Evolutionary conservation across 2,329 filamentous ascomycete species (phyloP), one percentile per base, ranked within the genome.

Genomic region (Aspergillus pseudoterreus): DNA sequence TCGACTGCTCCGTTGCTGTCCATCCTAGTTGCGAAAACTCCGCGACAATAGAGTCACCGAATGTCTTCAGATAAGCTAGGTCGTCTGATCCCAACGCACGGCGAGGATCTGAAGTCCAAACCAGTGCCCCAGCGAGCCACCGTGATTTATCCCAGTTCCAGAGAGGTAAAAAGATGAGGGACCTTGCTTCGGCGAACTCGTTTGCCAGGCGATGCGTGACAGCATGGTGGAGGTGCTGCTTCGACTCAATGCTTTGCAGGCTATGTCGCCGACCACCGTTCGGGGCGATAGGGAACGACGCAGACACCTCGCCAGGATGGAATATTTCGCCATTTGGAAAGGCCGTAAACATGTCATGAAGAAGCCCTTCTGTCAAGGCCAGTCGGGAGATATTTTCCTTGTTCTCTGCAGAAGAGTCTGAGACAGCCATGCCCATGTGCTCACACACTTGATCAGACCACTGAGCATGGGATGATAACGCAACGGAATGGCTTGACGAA

Each of bases 1-100:
- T 82, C 9, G 76, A 72, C 47, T 72, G 71, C 35, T 79, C 75
- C 1, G 62, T 64, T 2, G 63, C 57, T 3, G 49, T 60, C 53
- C 66, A 67, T n/a, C 71, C 61, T 11, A 68, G 55, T 10, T 68
- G 63, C 11, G 65, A 63, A 14, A 70, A 63, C 39, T 71, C 67
- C 1, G 68, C 66, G 6, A 70, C 63, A 3, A 73, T 62, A 0
- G 65, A 59, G 46, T 70, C 65, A 3, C 64, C 63, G 44, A 71
- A 73, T 0, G 64, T 60, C 41, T 63, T 68, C 45, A 72, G 55
- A 38, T 71, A 73, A 27, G 62, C 54, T 19, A 72, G 56, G 27
- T 72, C 69, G 17, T 66, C 58, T 2, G 49, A 41, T 1, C 52
- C 56, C 6, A 68, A 49, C 8, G 42, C 47, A 1, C 59, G 59